Conservation (phyloP, 768 basidiomycete species). For the Hortiboletus flavorubellus region DNA sequence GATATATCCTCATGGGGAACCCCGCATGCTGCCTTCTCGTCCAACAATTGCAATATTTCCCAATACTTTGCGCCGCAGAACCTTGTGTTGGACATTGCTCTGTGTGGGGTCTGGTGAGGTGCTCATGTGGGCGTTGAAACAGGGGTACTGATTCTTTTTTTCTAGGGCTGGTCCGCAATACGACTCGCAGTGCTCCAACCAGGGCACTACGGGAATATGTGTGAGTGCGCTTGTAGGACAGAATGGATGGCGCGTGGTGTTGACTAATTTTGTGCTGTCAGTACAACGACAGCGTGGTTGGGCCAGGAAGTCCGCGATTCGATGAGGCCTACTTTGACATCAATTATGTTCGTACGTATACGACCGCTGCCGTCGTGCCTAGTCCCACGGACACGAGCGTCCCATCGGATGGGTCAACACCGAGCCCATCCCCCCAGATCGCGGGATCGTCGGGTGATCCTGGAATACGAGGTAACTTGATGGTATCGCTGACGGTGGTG, state of each 20-base stretch:
- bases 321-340: conserved; percentile 67
- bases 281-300: conserved; percentile 55
- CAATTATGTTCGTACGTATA: conserved; percentile 60
- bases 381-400: conserved; percentile 1
- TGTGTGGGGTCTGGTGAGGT: conserved; percentile 49
- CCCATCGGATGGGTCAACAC: no score
- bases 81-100: conserved; percentile 51
- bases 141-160: background rate
- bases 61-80: conserved; percentile 47
- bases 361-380: conserved; percentile 21
- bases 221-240: conserved; percentile 26
- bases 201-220: conserved; percentile 40
- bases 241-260: background rate
- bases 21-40: conserved; percentile 43
- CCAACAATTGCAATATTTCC: conserved; percentile 41
- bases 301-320: conserved; percentile 51
- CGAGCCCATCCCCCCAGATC: background rate
- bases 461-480: background rate
- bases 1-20: conserved; percentile 42
- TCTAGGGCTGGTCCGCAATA: conserved; percentile 53
- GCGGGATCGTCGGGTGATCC: background rate
- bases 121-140: background rate
- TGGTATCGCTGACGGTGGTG: background rate
- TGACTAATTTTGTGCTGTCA: conserved; percentile 15
- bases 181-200: conserved; percentile 37